A percentile compares a stretch with the other conserved stretches of the same genome.
Conservation (phyloP, 139 green algal species). For the Parachlorella kessleri region DNA sequence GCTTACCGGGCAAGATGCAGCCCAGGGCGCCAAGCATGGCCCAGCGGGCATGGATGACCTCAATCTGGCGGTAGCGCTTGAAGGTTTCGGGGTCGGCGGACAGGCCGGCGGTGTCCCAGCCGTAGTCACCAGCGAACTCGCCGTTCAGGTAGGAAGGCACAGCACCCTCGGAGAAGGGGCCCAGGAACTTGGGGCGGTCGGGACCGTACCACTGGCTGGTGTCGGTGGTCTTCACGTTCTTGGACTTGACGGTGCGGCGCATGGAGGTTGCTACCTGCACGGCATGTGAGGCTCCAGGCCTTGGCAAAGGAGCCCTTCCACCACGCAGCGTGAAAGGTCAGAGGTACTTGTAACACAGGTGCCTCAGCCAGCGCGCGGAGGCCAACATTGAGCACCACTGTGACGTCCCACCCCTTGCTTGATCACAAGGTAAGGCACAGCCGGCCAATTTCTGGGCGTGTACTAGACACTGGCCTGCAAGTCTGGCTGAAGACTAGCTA, state of each 20-base stretch:
- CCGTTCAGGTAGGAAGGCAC: slow-evolving; percentile 55
- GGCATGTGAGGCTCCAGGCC: too few relatives aligned
- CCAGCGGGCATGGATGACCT: slow-evolving; percentile 90
- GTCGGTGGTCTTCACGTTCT: slow-evolving; percentile 22
- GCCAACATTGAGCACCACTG: too few relatives aligned
- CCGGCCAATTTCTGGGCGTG: too few relatives aligned
- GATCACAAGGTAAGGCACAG: too few relatives aligned
- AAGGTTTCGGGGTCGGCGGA: slow-evolving; percentile 97
- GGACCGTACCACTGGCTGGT: slow-evolving; percentile 57
- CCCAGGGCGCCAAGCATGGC: slow-evolving; percentile 94
- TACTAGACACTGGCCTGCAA: too few relatives aligned
- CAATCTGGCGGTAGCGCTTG: slow-evolving; percentile 54
- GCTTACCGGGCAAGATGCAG: slow-evolving; percentile 52
- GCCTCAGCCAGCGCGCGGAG: too few relatives aligned
- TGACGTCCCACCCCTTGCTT: too few relatives aligned
- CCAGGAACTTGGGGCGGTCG: slow-evolving; percentile 88
- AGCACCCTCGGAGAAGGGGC: slow-evolving; percentile 80
- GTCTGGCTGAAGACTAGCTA: too few relatives aligned
- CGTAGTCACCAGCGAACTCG: slow-evolving; percentile 92
- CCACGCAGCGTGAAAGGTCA: too few relatives aligned
- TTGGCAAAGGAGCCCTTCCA: too few relatives aligned
- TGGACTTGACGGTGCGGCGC: slow-evolving; percentile 48
- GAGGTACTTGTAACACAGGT: too few relatives aligned
- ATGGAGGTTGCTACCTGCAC: slow-evolving; percentile 31
- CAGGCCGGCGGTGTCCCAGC: slow-evolving; percentile 96